A percentile compares a stretch with the other conserved stretches of the same genome.
phyloP scores from a whole-genome alignment of 176 grass and related monocot genomes.

The Avena eriantha region DNA sequence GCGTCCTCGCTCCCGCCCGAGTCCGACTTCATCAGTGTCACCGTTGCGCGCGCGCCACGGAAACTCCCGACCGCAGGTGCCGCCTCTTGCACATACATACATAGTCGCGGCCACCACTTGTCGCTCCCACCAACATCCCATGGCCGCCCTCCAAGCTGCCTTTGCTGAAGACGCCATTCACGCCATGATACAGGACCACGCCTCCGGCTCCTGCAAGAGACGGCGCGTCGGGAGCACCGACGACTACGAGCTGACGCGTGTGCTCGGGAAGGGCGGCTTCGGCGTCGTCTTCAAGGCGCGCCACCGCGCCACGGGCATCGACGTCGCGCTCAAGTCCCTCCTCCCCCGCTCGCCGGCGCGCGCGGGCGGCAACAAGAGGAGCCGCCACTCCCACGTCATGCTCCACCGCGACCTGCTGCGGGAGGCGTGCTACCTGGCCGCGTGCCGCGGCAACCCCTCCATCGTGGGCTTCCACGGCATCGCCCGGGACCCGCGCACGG shows the following conservation, averaged over 20 bases:
- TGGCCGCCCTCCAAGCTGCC: background rate
- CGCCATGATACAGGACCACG: constrained; percentile 13
- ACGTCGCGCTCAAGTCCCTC: constrained; percentile 1
- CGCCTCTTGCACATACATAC: background rate
- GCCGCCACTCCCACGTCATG: too few relatives aligned
- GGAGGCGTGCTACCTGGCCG: constrained; percentile 14
- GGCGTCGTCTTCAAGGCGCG: constrained; percentile 26
- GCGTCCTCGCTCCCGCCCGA: background rate
- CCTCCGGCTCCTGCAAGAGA: background rate
- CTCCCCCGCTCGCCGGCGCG: background rate
- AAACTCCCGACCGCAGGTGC: background rate
- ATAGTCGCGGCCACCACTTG: background rate
- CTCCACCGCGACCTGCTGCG: constrained; percentile 11
- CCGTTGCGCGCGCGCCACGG: background rate
- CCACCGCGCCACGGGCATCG: background rate
- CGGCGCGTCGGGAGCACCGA: background rate
- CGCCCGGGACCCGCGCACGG: constrained; percentile 11
- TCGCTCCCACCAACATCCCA: background rate
- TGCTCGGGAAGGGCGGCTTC: background rate
- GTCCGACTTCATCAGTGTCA: background rate
- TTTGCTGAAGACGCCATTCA: background rate
- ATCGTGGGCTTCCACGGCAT: background rate
- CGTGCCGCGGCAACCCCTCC: constrained; percentile 10
- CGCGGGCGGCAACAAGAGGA: background rate
- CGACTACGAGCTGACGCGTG: background rate